A percentile compares a stretch with the other conserved stretches of the same genome.
Evolutionary conservation across 1,139 yeast genomes (phyloP).

Genomic region (Candida sp.): DNA sequence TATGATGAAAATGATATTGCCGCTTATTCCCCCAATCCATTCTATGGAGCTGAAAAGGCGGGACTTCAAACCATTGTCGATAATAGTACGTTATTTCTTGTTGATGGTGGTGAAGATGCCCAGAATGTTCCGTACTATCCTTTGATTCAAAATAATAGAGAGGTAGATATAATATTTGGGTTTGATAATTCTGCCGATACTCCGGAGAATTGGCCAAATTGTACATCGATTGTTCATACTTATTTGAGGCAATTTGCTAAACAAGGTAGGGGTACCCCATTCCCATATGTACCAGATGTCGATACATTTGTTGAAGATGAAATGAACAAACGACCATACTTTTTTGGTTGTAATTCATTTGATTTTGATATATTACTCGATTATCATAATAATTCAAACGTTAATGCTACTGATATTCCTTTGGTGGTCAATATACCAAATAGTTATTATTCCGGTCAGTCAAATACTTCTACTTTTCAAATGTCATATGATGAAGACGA

Average conservation of each 20-base stretch:
- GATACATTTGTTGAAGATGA: slow-evolving; percentile 24
- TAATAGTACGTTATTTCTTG: slow-evolving; percentile 52
- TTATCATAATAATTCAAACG: slow-evolving; percentile 20
- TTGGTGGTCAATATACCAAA: slow-evolving; percentile 40
- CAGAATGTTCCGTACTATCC: slow-evolving; percentile 83
- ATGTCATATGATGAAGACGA: slow-evolving; percentile 37
- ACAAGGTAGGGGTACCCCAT: slow-evolving; percentile 39
- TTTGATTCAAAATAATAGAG: slow-evolving; percentile 64
- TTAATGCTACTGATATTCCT: slow-evolving; percentile 35
- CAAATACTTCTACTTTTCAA: slow-evolving; percentile 39
- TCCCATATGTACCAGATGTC: slow-evolving; percentile 38
- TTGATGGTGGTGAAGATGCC: slow-evolving; percentile 88
- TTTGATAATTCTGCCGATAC: slow-evolving; percentile 88
- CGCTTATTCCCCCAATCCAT: slow-evolving; percentile 40
- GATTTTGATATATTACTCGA: slow-evolving; percentile 26
- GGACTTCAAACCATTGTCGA: slow-evolving; percentile 20
- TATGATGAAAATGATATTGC: slow-evolving; percentile 35
- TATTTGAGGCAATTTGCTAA: slow-evolving; percentile 45
- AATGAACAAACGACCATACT: slow-evolving; percentile 30
- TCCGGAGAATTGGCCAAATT: slow-evolving; percentile 67
- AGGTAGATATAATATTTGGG: slow-evolving; percentile 78
- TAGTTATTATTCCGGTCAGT: slow-evolving; percentile 21
- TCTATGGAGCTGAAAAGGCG: slow-evolving; percentile 18
- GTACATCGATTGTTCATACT: slow-evolving; percentile 60
- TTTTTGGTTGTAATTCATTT: slow-evolving; percentile 39